phyloP scores from a whole-genome alignment of 768 basidiomycete species.

The Aureoboletus auriporus region DNA sequence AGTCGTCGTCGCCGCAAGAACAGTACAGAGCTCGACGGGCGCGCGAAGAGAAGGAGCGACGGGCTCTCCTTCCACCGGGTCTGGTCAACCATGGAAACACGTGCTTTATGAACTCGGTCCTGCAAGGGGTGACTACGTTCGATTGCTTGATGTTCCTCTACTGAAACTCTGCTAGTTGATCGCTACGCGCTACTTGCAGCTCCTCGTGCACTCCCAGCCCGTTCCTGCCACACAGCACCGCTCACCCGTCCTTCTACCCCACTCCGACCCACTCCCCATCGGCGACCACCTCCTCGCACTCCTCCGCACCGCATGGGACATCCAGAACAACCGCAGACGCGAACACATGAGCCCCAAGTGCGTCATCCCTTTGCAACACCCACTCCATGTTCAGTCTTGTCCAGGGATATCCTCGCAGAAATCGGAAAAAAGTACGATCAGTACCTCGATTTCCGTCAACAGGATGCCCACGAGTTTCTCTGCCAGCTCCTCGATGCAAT shows the following conservation, averaged over 20 bases:
- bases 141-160: neutral
- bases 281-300: slow-evolving; percentile 63
- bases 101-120: slow-evolving; percentile 94
- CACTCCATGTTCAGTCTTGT: neutral
- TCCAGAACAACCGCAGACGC: slow-evolving; percentile 48
- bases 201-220: slow-evolving; percentile 53
- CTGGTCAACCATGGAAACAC: slow-evolving; percentile 83
- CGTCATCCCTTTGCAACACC: slow-evolving; percentile 22
- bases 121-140: slow-evolving; percentile 66
- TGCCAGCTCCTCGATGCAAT: slow-evolving; percentile 87
- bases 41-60: slow-evolving; percentile 59
- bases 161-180: slow-evolving; percentile 44
- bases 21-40: slow-evolving; percentile 52
- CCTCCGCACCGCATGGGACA: slow-evolving; percentile 60
- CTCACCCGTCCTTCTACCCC: slow-evolving; percentile 60
- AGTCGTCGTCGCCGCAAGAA: slow-evolving; percentile 60
- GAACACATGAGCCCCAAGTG: slow-evolving; percentile 66
- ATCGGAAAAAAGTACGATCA: slow-evolving; percentile 89
- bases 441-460: slow-evolving; percentile 92
- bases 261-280: slow-evolving; percentile 62
- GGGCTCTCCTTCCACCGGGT: slow-evolving; percentile 65
- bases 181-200: slow-evolving; percentile 57
- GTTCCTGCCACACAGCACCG: slow-evolving; percentile 43
- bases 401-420: slow-evolving; percentile 57
- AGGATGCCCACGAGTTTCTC: slow-evolving; percentile 93